Evolutionary conservation across 1,284 basidiomycete genomes (phyloP), one percentile per base, ranked within the genome.

Genomic region (Heterobasidion irregulare): DNA sequence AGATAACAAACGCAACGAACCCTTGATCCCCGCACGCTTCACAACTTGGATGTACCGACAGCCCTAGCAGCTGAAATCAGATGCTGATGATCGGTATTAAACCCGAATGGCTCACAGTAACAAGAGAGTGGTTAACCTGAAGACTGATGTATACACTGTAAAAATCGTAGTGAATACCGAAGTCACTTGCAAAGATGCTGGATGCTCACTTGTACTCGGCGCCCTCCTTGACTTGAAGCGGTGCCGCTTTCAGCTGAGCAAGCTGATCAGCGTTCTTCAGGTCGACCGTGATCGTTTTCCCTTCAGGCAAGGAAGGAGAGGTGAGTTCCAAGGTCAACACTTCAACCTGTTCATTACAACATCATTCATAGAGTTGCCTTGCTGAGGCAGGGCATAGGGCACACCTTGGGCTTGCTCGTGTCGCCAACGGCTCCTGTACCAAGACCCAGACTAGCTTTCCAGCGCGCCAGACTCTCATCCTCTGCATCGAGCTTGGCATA

Each of bases 401-500:
- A 47, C 53, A 86, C 89, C 79, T 88, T 89, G 57, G 89, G 86
- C 46, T 47, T 46, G 13, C 80, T 83, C 62, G 59, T 69, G 19
- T 75, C 71, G 49, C 70, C 64, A 26, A 66, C 52, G 26, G 72
- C 51, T 15, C 64, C 75, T 53, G 79, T 83, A 19, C 85, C 77
- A 61, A 95, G 84, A 54, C 94, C 94, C 38, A 96, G 78, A 59
- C 86, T 93, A 26, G 89, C 91, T 69, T 95, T 95, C 92, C 92
- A 95, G 59, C 91, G 85, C 13, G 82, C 81, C 65, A 91, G 75
- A 68, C 87, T 91, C 70, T 94, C 91, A 68, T 95, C 92, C 58
- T 89, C 76, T 10, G 86, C 88, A 70, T 94, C 92, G 54, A 94
- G 79, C 48, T 84, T 72, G 13, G 82, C 82, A 57, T 88, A 88